A percentile compares a stretch with the other conserved stretches of the same genome.
Evolutionary conservation across 345 rosid species (phyloP).

Genomic region (Cardamine occulta): DNA sequence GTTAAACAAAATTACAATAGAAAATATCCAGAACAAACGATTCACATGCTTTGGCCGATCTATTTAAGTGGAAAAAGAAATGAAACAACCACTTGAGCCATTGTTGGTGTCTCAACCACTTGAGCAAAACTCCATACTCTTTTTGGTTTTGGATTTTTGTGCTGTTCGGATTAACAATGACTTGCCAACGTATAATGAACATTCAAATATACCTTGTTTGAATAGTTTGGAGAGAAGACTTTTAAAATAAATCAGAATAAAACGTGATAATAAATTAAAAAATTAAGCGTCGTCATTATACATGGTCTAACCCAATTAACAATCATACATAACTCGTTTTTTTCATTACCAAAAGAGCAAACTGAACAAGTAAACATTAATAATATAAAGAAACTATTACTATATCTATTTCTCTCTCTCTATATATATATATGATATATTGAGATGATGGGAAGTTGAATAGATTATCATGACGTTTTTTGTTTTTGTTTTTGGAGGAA

Average conservation of each 20-base stretch:
- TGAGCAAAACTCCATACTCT: neutral
- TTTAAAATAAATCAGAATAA: conserved; percentile 2
- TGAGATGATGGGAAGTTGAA: neutral
- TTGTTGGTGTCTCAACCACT: conserved; percentile 29
- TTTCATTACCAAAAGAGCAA: neutral
- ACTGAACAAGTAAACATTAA: neutral
- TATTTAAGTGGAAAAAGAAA: neutral
- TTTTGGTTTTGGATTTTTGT: conserved; percentile 7
- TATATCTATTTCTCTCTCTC: neutral
- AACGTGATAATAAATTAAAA: neutral
- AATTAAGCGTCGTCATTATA: neutral
- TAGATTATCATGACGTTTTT: neutral
- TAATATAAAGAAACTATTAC: neutral
- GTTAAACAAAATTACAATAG: neutral
- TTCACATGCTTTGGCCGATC: neutral
- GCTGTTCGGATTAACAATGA: conserved; percentile 3
- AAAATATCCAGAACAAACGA: neutral
- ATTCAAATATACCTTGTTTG: conserved; percentile 9
- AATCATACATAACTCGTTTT: neutral
- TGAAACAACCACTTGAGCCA: conserved; percentile 1
- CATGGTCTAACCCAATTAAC: neutral
- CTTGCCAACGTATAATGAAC: conserved; percentile 4
- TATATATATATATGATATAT: neutral
- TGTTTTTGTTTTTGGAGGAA: neutral
- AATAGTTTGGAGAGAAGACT: neutral